A percentile compares a stretch with the other conserved stretches of the same genome.
Evolutionary conservation across 2,329 filamentous ascomycete genomes (phyloP).

Genomic region (Fusarium camptoceras): DNA sequence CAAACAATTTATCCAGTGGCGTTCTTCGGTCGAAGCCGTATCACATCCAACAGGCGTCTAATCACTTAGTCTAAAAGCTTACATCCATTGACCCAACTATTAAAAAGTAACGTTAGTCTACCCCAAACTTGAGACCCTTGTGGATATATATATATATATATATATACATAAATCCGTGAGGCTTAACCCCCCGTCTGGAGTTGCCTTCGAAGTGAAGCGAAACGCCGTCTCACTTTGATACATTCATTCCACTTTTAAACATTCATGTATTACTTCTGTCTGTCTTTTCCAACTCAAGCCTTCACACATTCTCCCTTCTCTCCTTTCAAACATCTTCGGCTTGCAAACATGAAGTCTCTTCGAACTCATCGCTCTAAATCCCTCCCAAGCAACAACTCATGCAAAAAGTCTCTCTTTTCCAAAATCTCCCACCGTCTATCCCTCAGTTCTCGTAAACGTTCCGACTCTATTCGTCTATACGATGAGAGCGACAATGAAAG

Average conservation of each 20-base stretch:
- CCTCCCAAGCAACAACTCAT: conserved; percentile 11
- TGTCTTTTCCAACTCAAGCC: neutral
- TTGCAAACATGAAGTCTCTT: conserved; percentile 24
- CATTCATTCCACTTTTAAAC: conserved; percentile 7
- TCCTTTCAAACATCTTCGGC: neutral
- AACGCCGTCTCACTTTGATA: conserved; percentile 27
- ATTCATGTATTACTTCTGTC: neutral
- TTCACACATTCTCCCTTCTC: neutral
- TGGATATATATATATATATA: conserved; percentile 29
- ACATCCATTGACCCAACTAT: conserved; percentile 11
- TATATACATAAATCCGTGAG: conserved; percentile 30
- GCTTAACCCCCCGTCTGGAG: neutral
- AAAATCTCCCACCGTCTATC: conserved; percentile 32
- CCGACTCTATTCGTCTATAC: conserved; percentile 22
- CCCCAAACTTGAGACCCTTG: neutral
- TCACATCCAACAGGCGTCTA: conserved; percentile 13
- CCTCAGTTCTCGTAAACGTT: conserved; percentile 12
- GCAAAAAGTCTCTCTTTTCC: conserved; percentile 30
- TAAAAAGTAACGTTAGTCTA: neutral
- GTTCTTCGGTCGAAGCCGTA: conserved; percentile 19
- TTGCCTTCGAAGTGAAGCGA: neutral
- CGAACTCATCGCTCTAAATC: conserved; percentile 32
- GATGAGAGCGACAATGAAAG: conserved; percentile 30
- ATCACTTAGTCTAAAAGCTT: conserved; percentile 30
- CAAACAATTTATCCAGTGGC: conserved; percentile 6